A percentile compares a stretch with the other conserved stretches of the same genome.
Conservation (phyloP, 2,329 filamentous ascomycete genomes). For the Dothiorella sarmentorum region DNA sequence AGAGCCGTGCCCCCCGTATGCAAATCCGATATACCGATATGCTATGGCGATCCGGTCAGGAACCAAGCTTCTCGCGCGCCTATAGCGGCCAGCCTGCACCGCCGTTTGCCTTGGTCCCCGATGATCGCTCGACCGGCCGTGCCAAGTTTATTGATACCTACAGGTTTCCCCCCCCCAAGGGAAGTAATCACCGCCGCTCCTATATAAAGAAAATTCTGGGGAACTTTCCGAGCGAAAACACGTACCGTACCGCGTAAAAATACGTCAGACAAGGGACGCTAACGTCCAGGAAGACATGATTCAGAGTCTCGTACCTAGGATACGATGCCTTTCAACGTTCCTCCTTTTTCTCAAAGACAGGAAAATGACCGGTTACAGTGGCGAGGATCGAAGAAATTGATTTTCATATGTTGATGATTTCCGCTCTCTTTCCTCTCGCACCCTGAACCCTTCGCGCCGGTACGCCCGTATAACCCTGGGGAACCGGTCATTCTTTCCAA, state of each 20-base stretch:
- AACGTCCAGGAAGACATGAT: not conserved
- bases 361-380: no score
- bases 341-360: not conserved
- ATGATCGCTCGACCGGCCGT: not conserved
- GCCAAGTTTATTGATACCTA: constrained; percentile 12
- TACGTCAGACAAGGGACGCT: not conserved
- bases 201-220: constrained; percentile 12
- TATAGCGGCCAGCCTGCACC: constrained; percentile 1
- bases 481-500: no score
- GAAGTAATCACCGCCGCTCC: constrained; percentile 7
- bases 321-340: not conserved
- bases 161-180: constrained; percentile 9
- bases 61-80: constrained; percentile 8
- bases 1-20: not conserved
- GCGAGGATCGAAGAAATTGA: no score
- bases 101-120: no score
- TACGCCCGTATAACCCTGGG: no score
- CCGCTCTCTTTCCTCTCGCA: not conserved
- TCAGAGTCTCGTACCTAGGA: no score
- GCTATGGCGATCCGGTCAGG: constrained; percentile 9
- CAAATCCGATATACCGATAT: constrained; percentile 5
- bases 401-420: no score
- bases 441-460: no score
- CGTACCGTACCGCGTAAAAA: not conserved
- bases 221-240: constrained; percentile 2